Conservation (phyloP, 2,329 filamentous ascomycete genomes). For the Neofusicoccum cordaticola region DNA sequence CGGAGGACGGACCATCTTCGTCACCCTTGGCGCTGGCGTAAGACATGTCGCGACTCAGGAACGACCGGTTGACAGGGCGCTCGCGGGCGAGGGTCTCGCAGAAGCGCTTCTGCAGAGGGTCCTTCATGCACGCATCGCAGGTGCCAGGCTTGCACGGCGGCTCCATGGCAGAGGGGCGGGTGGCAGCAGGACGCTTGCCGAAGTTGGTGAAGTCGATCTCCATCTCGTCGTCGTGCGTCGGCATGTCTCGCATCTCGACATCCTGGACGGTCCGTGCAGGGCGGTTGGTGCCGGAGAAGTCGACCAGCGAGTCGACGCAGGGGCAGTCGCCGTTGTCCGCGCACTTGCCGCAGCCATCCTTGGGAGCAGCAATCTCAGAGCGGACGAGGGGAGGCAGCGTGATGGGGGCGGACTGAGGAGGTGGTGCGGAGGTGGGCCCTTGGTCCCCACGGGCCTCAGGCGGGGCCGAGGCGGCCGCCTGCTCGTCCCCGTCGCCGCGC, state of each 20-base stretch:
- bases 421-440: constrained; percentile 3
- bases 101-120: constrained; percentile 29
- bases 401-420: background rate
- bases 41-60: background rate
- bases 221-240: constrained; percentile 20
- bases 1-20: constrained; percentile 1
- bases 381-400: constrained; percentile 15
- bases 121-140: constrained; percentile 34
- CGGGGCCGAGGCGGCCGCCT: background rate
- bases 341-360: constrained; percentile 16
- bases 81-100: constrained; percentile 18
- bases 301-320: constrained; percentile 28
- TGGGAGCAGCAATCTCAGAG: constrained; percentile 7
- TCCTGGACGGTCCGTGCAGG: constrained; percentile 20
- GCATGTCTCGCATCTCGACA: background rate
- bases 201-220: constrained; percentile 36
- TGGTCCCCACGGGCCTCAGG: constrained; percentile 14
- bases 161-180: constrained; percentile 14
- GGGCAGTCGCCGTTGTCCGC: constrained; percentile 28
- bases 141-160: constrained; percentile 28
- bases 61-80: constrained; percentile 12
- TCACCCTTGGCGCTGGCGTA: constrained; percentile 13
- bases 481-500: constrained; percentile 14
- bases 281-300: constrained; percentile 13
- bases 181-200: constrained; percentile 9